Base-by-base conservation (phyloP, 1,139 yeast species). In the Hansenula anomala region DNA sequence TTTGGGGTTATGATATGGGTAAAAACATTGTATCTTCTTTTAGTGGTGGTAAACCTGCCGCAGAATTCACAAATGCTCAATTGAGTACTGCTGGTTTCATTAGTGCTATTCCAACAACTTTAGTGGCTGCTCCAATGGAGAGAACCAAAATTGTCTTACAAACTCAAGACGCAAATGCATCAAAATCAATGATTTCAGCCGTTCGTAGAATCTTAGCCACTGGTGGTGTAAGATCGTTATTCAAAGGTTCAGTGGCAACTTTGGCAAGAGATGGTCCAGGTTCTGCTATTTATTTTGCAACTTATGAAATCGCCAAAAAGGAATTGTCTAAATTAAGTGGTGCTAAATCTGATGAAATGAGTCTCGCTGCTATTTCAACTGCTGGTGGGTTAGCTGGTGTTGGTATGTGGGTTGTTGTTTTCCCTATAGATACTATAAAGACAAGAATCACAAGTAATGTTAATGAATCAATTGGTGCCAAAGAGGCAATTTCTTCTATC, bases 221-320 rank as follows among this genome's bases (percentile, higher is more conserved):
- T 36, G 97, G 97, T 28, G 97, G 97, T 33, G 52, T 90, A 33
- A 66, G 74, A 48, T 89, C 97, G 2, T 74, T 92, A 34, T 90
- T 87, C 67, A 86, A 87, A 61, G 98, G 98, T 16, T 84, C 96
- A 0, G 74, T 73, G 19, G 97, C 97, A 6, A 92, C 98, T 1
- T 67, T 92, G 48, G 95, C 96, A 14, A 80, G 98, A 63, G 98
- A 92, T 58, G 97, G 97, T 11, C 98, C 98, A 1, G 98, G 98
- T 4, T 84, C 95, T n/a, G 97, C 97, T 0, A 71, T 89, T 26
- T 92, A 92, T 66, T 92, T 92, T 61, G 97, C 97, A 4, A 87
- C 96, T 3, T 92, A 92, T 61, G 98, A 92, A 61, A 72, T 76
- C 52, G 66, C 87, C 48, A 92, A 92, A 66, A 71, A 74, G 42